Conservation (phyloP, 441 rosid genomes). For the Breynia disticha region DNA sequence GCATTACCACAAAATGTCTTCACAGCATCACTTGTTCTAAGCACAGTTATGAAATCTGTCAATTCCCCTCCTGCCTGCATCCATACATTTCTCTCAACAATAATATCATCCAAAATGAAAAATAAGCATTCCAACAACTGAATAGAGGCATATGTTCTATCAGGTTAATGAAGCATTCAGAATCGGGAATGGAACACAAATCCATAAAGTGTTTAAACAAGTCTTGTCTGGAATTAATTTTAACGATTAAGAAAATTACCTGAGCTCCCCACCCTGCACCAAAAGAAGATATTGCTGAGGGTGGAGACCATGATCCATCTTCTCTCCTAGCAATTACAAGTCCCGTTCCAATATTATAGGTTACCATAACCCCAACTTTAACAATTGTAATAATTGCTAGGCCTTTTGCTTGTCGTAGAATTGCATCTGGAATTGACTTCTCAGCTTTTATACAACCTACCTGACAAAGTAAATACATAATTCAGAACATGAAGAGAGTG, state of each 20-base stretch:
- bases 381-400: constrained; percentile 80
- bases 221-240: too few relatives aligned
- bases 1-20: constrained; percentile 75
- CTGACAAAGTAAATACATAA: constrained; percentile 25
- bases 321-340: constrained; percentile 76
- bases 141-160: not conserved
- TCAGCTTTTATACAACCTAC: constrained; percentile 67
- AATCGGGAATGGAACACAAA: too few relatives aligned
- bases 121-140: not conserved
- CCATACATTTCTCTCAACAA: constrained; percentile 1
- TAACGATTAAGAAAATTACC: constrained; percentile 43
- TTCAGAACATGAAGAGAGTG: constrained; percentile 4
- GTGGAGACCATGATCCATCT: constrained; percentile 97
- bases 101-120: not conserved
- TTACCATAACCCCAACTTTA: constrained; percentile 89
- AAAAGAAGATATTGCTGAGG: constrained; percentile 80
- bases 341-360: constrained; percentile 93
- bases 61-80: constrained; percentile 94
- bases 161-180: too few relatives aligned
- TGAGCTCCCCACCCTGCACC: constrained; percentile 99
- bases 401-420: constrained; percentile 80
- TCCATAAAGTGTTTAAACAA: too few relatives aligned
- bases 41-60: constrained; percentile 71
- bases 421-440: constrained; percentile 73
- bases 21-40: constrained; percentile 79